These are phyloP conservation scores for Chloris gayana DNA, from an alignment of 176 grass and related monocot species.

Conservation along the genomic window DNA sequence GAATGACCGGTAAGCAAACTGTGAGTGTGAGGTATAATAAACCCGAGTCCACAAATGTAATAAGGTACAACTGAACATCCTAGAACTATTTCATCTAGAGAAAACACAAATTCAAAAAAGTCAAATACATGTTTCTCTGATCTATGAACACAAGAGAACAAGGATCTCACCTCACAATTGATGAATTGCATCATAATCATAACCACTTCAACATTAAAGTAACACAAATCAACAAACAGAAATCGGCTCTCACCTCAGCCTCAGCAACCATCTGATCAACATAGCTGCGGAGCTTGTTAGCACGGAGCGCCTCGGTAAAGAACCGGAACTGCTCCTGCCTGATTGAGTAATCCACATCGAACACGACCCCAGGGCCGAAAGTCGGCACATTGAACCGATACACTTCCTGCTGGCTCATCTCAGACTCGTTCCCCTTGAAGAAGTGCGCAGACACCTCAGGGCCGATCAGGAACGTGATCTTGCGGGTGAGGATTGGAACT, in stretches of 20 bases:
- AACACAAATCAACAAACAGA: neutral
- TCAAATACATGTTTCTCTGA: neutral
- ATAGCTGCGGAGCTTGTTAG: slow-evolving; percentile 77
- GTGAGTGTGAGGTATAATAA: no score
- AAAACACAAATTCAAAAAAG: no score
- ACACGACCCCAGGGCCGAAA: slow-evolving; percentile 82
- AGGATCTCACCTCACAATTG: slow-evolving; percentile 2
- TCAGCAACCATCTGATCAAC: slow-evolving; percentile 85
- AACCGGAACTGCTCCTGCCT: slow-evolving; percentile 87
- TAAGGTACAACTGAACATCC: neutral
- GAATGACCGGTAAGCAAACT: neutral
- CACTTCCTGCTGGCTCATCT: slow-evolving; percentile 97
- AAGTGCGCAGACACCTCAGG: slow-evolving; percentile 84
- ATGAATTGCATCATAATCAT: neutral
- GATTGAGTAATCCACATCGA: slow-evolving; percentile 75
- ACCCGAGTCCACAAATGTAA: no score
- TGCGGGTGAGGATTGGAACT: slow-evolving; percentile 55
- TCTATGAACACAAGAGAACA: neutral
- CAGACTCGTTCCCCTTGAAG: slow-evolving; percentile 82
- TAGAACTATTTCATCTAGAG: neutral
- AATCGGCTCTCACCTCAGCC: slow-evolving; percentile 59
- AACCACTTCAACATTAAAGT: neutral
- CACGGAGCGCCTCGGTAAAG: slow-evolving; percentile 74
- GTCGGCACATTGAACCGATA: slow-evolving; percentile 91
- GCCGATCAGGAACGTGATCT: slow-evolving; percentile 85